Evolutionary conservation across 352 stramenopile genomes (phyloP), one percentile per base, ranked within the genome.

Genomic region (Pythium scleroteichum): DNA sequence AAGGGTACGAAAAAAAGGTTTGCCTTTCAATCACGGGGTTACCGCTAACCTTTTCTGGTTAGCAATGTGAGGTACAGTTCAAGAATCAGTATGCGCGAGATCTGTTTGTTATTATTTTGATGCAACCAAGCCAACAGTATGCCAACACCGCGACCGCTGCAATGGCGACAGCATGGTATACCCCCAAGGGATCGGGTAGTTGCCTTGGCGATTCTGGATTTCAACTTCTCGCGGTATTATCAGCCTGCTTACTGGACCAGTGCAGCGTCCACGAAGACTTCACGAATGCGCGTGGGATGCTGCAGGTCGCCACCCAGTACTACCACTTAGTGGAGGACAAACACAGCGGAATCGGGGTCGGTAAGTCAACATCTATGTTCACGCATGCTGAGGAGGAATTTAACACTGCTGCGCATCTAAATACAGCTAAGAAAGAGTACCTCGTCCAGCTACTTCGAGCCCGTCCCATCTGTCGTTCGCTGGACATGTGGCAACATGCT

Each of bases 401-500:
- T 16, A 13, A 41, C 35, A 22, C 20, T 41, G 16, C 39, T 64
- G 12, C 39, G 6, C 14, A 17, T 59, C n/a, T 1, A 40, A 10
- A 35, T 35, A 5, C 29, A 94, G 85, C 79, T 32, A 87, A 87
- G 62, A 90, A 91, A 50, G 85, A 94, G 45, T 94, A 94, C 56
- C 66, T 94, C 6, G 76, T 90, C 46, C 78, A 76, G 2, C 74
- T 74, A 1, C 51, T 94, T 33, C 76, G 79, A 8, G 59, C 74
- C 10, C 73, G 86, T 0, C 77, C 85, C 6, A 90, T 94, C 48
- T 94, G 82, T 24, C 60, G 82, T 19, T 92, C 79, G 10, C 69
- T 94, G 22, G 79, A 94, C 60, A 86, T 94, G 67, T 94, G 85
- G 85, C 85, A 94, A 41, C 85, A 94, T 56, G 85, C 82, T 3